These are phyloP conservation scores for bread wheat (Triticum aestivum) DNA, from an alignment of 176 grass and related monocot species.

Conservation along the genomic window DNA sequence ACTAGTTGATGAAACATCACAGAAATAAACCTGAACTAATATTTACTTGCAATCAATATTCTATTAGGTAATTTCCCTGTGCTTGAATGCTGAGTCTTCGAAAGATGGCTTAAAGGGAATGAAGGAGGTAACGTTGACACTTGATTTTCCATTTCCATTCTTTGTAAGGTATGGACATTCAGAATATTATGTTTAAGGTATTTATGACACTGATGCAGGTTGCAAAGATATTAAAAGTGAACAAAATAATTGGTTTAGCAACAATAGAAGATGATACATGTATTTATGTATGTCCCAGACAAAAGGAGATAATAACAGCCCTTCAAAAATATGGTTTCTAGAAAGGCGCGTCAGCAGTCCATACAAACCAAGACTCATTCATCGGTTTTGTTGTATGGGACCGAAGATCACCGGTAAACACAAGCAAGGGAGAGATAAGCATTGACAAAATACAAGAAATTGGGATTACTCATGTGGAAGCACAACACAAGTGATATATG, in stretches of 20 bases:
- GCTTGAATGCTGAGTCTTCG: slow-evolving; percentile 35
- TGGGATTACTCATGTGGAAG: background rate
- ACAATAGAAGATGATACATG: slow-evolving; percentile 27
- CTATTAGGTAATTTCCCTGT: slow-evolving; percentile 40
- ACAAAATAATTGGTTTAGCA: slow-evolving; percentile 43
- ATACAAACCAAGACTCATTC: slow-evolving; percentile 37
- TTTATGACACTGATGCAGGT: slow-evolving; percentile 24
- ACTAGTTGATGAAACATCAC: background rate
- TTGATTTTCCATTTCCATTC: slow-evolving; percentile 23
- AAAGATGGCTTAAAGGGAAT: slow-evolving; percentile 36
- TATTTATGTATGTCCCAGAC: slow-evolving; percentile 54
- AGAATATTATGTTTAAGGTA: background rate
- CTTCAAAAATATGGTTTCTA: slow-evolving; percentile 50
- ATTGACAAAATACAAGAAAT: slow-evolving; percentile 10
- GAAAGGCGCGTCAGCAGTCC: slow-evolving; percentile 37
- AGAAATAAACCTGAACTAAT: background rate
- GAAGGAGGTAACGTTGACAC: slow-evolving; percentile 30
- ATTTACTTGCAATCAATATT: slow-evolving; percentile 1
- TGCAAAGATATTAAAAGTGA: slow-evolving; percentile 39
- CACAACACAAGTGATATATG: slow-evolving; percentile 4
- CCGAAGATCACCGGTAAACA: slow-evolving; percentile 8
- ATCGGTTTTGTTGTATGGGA: slow-evolving; percentile 48
- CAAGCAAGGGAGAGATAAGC: background rate
- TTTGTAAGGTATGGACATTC: background rate
- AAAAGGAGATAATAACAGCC: slow-evolving; percentile 38